Conservation (phyloP, 2,329 filamentous ascomycete genomes). For the Volutella citrinella region DNA sequence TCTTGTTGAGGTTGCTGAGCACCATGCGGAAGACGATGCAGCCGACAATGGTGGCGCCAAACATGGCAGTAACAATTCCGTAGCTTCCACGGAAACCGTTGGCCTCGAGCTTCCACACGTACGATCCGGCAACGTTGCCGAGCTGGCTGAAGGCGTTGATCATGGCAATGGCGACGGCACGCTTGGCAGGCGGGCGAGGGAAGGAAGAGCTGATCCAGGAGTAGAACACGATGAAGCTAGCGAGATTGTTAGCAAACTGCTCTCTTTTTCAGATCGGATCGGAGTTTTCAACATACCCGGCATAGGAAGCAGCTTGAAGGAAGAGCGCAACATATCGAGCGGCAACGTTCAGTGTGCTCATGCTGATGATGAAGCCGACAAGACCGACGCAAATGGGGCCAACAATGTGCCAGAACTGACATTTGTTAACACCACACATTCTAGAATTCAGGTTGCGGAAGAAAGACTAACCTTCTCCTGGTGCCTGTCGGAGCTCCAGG, state of each 20-base stretch:
- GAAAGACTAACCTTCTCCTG: too few species aligned
- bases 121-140: constrained; percentile 58
- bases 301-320: constrained; percentile 56
- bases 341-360: constrained; percentile 53
- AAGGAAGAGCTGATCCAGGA: constrained; percentile 57
- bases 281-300: too few species aligned
- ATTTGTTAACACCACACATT: too few species aligned
- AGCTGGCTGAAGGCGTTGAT: constrained; percentile 58
- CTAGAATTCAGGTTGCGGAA: too few species aligned
- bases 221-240: constrained; percentile 57
- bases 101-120: constrained; percentile 58
- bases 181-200: constrained; percentile 58
- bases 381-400: constrained; percentile 52
- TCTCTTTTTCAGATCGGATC: too few species aligned
- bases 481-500: constrained; percentile 53
- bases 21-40: constrained; percentile 48
- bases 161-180: constrained; percentile 58
- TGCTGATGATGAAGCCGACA: constrained; percentile 57
- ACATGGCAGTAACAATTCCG: constrained; percentile 63
- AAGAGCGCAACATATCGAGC: constrained; percentile 60
- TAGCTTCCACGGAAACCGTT: constrained; percentile 64
- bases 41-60: constrained; percentile 54
- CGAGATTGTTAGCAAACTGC: too few species aligned
- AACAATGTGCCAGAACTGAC: constrained; percentile 42
- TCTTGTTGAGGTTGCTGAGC: constrained; percentile 43